A percentile compares a stretch with the other conserved stretches of the same genome.
phyloP scores from a whole-genome alignment of 768 basidiomycete species.

The Boletus bicolor region DNA sequence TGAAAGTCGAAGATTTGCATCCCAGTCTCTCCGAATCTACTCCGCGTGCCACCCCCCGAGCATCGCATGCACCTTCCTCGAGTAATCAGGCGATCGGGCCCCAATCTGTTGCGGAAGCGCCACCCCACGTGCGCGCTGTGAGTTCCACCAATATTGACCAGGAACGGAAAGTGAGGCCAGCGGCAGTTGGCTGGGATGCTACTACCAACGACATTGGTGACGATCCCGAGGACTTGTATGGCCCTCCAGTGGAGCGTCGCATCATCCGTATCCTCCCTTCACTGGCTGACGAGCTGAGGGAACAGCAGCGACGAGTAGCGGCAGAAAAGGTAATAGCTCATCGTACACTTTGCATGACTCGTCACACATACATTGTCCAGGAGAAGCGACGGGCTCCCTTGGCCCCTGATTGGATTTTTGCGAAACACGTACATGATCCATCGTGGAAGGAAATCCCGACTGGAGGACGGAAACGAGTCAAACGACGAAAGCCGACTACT shows the following conservation, averaged over 20 bases:
- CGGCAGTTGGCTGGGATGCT: neutral
- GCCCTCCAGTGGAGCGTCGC: constrained; percentile 25
- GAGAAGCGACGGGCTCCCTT: constrained; percentile 12
- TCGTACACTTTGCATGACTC: neutral
- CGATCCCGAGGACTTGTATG: constrained; percentile 28
- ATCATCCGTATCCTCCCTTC: constrained; percentile 28
- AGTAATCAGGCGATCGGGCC: neutral
- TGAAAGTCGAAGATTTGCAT: constrained; percentile 8
- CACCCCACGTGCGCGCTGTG: neutral
- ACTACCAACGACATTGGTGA: constrained; percentile 9
- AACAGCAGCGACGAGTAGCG: constrained; percentile 16
- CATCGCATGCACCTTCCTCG: neutral
- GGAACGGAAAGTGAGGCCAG: neutral
- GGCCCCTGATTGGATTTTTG: constrained; percentile 26
- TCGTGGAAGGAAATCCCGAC: constrained; percentile 10
- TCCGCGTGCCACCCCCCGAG: neutral
- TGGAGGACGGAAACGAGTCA: constrained; percentile 3
- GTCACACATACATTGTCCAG: constrained; percentile 8
- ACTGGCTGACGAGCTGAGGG: constrained; percentile 24
- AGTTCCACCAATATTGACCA: neutral
- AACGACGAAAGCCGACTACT: constrained; percentile 10
- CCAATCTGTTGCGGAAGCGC: neutral
- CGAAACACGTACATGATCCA: constrained; percentile 19
- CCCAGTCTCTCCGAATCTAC: neutral
- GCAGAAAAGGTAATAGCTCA: constrained; percentile 13